Base-by-base conservation (phyloP, 2,329 filamentous ascomycete species). In the Nigrospora oryzae region DNA sequence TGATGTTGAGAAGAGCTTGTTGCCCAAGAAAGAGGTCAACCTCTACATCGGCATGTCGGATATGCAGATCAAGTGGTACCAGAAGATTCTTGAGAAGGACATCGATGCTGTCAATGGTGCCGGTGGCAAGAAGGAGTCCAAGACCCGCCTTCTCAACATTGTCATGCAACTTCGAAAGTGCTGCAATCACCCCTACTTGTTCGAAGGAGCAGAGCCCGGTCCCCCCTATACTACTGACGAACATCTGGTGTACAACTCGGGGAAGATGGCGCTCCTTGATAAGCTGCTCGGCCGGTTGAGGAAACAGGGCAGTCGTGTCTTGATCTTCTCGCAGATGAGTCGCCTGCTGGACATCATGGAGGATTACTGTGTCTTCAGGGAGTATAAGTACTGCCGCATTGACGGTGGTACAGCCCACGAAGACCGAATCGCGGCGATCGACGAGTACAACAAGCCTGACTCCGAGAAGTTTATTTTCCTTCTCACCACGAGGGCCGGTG, bases 241-340 rank as follows among this genome's bases (percentile, higher is more conserved):
- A 66, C 94, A 98, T 67, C 74, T 98, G 43, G 73, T 98, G 36
- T 86, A 81, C 68, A 98, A 97, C 56, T 83, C 93, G 2, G 93
- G 90, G 17, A 98, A 98, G 70, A 98, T 98, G 93, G 80, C 89
- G 31, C 89, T 98, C 61, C 77, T 98, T 15, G 93, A 98, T 70
- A 95, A 89, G 67, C 79, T 98, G 11, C 73, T 98, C 40, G 83
- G 77, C 57, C 81, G 90, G 39, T 80, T 98, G 70, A 77, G 90
- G 64, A 79, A 77, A 39, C 85, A 95, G 61, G 93, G 89, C 36
- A 97, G 90, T 60, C 81, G 93, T 52, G 89, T 98, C n/a, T 78
- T 98, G 45, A 97, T 98, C 56, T 98, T 98, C 70, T 98, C 93
- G 1, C 93, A 98, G 61, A 98, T 98, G 93, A 96, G 90, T 59